Evolutionary conservation across 2,329 filamentous ascomycete genomes (phyloP).

Genomic region (Diaporthe sp.): DNA sequence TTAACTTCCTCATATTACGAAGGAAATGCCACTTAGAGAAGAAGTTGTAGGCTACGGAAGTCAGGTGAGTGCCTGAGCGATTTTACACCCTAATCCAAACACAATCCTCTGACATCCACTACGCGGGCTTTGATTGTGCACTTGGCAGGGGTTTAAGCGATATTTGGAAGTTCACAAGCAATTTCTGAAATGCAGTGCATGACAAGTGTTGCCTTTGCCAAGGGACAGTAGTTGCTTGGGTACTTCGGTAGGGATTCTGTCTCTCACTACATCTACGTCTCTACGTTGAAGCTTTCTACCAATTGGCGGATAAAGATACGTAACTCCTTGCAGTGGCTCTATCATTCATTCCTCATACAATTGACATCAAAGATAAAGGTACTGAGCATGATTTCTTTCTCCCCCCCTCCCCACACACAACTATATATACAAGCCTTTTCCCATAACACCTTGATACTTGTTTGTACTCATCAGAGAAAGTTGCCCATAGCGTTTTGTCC

Average conservation of each 20-base stretch:
- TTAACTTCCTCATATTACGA: neutral
- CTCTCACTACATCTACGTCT: neutral
- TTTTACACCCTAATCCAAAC: neutral
- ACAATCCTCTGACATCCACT: neutral
- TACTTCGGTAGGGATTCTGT: neutral
- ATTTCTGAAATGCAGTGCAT: neutral
- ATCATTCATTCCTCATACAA: neutral
- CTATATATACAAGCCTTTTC: neutral
- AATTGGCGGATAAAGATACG: neutral
- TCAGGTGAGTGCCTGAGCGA: neutral
- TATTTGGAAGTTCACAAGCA: neutral
- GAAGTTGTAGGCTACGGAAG: neutral
- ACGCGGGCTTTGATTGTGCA: neutral
- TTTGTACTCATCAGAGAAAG: neutral
- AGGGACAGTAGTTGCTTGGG: neutral
- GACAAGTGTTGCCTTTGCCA: conserved; percentile 3
- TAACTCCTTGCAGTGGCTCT: neutral
- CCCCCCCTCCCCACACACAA: neutral
- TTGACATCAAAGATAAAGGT: neutral
- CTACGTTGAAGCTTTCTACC: neutral
- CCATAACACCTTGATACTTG: neutral
- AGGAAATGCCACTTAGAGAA: neutral
- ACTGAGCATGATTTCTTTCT: neutral
- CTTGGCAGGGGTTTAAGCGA: conserved; percentile 26
- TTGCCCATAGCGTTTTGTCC: neutral